Conservation (phyloP, 768 basidiomycete genomes). For the Lentinula edodes region DNA sequence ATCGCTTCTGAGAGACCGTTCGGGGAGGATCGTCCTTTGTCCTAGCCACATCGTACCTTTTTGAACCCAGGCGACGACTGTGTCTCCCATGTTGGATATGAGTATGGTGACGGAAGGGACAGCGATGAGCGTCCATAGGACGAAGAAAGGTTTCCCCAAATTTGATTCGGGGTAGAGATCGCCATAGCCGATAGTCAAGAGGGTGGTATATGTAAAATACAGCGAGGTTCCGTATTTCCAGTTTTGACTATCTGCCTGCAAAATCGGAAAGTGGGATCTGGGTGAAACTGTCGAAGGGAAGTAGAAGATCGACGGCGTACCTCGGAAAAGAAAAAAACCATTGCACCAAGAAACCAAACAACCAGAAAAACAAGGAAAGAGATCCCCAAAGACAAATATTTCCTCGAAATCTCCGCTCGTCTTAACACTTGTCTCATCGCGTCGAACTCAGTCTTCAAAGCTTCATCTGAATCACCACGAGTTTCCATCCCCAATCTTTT, state of each 20-base stretch:
- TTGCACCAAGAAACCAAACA: constrained; percentile 31
- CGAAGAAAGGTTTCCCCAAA: constrained; percentile 35
- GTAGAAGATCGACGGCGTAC: constrained; percentile 12
- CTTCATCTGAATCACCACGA: background rate
- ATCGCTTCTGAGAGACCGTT: constrained; percentile 9
- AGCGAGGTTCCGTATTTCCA: constrained; percentile 34
- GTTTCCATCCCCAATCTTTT: background rate
- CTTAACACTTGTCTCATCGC: constrained; percentile 29
- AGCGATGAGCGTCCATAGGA: constrained; percentile 35
- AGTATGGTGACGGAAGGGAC: constrained; percentile 36
- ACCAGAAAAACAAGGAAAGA: constrained; percentile 22
- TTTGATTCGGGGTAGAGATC: constrained; percentile 30
- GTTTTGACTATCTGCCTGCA: constrained; percentile 10
- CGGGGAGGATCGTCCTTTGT: constrained; percentile 21
- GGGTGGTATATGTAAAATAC: constrained; percentile 33
- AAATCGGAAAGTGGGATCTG: background rate
- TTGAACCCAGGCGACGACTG: constrained; percentile 34
- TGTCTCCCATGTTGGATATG: constrained; percentile 44
- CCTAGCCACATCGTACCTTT: constrained; percentile 26
- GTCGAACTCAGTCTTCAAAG: constrained; percentile 24
- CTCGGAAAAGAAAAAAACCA: constrained; percentile 30
- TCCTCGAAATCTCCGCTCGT: constrained; percentile 17
- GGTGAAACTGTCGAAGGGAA: background rate
- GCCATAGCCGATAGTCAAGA: constrained; percentile 38
- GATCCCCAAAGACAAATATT: constrained; percentile 23